phyloP scores from a whole-genome alignment of 2,329 filamentous ascomycete genomes.

The Aspergillus hortae region DNA sequence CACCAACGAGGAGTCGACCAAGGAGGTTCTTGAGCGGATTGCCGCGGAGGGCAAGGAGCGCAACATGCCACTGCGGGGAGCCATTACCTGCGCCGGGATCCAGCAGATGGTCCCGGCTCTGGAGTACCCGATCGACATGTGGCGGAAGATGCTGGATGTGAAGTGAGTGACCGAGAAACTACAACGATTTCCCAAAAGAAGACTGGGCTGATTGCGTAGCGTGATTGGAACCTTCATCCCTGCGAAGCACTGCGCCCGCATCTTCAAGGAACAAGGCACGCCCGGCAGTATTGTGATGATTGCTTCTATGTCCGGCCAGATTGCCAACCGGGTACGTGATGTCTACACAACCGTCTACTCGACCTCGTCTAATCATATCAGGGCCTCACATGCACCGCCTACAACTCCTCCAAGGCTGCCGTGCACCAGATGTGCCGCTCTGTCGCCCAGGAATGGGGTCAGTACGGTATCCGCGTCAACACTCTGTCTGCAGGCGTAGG shows the following conservation, averaged over 20 bases:
- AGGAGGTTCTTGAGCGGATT: constrained; percentile 35
- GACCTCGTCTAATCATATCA: constrained; percentile 23
- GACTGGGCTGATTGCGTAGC: constrained; percentile 8
- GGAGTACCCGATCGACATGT: constrained; percentile 42
- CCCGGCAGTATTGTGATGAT: constrained; percentile 64
- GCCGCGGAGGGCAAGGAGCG: constrained; percentile 7
- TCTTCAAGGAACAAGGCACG: constrained; percentile 54
- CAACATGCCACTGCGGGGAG: constrained; percentile 6
- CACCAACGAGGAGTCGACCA: constrained; percentile 42
- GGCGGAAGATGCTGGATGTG: constrained; percentile 33
- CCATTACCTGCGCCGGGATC: constrained; percentile 49
- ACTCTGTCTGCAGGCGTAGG: constrained; percentile 68
- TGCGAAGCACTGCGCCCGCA: constrained; percentile 29
- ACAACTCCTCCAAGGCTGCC: constrained; percentile 50
- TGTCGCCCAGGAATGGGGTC: constrained; percentile 48
- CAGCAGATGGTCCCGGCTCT: constrained; percentile 47
- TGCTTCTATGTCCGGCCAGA: constrained; percentile 66
- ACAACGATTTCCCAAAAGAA: background rate
- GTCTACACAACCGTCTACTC: too few species aligned
- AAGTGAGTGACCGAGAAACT: constrained; percentile 19
- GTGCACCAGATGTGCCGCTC: constrained; percentile 49
- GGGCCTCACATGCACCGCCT: constrained; percentile 61
- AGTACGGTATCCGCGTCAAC: constrained; percentile 72
- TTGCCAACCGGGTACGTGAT: constrained; percentile 54
- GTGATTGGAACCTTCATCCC: constrained; percentile 36